Conservation (phyloP, 2,329 filamentous ascomycete species). For the Periconia macrospinosa region DNA sequence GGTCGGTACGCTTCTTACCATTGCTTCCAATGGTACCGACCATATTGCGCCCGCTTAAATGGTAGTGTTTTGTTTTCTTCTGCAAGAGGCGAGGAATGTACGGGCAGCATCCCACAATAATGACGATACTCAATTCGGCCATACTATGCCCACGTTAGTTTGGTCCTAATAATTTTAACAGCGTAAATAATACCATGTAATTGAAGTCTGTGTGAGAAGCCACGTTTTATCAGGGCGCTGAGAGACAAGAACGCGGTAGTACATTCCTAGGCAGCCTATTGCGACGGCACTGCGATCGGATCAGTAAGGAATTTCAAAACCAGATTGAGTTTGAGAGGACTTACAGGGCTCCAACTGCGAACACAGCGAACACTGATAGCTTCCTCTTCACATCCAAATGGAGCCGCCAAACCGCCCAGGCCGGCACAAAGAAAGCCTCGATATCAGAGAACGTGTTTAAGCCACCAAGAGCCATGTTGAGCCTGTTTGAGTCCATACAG, state of each 20-base stretch:
- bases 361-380: conserved; percentile 14
- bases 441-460: conserved; percentile 14
- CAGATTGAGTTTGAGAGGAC: conserved; percentile 1
- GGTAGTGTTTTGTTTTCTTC: too few relatives aligned
- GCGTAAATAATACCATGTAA: background rate
- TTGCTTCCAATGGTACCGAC: too few relatives aligned
- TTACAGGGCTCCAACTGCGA: conserved; percentile 7
- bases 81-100: conserved; percentile 3
- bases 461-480: conserved; percentile 11
- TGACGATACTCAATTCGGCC: conserved; percentile 5
- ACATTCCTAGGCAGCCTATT: conserved; percentile 8
- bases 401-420: conserved; percentile 12
- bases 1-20: too few relatives aligned
- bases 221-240: conserved; percentile 3
- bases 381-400: conserved; percentile 12
- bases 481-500: conserved; percentile 9
- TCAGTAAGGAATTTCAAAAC: background rate
- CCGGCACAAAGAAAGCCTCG: conserved; percentile 17
- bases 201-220: background rate
- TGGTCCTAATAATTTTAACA: too few relatives aligned
- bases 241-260: conserved; percentile 7
- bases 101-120: conserved; percentile 8
- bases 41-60: too few relatives aligned
- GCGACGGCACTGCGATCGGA: conserved; percentile 3
- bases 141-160: background rate